Conservation (phyloP, 2,329 filamentous ascomycete species). For the Neonectria faginata region DNA sequence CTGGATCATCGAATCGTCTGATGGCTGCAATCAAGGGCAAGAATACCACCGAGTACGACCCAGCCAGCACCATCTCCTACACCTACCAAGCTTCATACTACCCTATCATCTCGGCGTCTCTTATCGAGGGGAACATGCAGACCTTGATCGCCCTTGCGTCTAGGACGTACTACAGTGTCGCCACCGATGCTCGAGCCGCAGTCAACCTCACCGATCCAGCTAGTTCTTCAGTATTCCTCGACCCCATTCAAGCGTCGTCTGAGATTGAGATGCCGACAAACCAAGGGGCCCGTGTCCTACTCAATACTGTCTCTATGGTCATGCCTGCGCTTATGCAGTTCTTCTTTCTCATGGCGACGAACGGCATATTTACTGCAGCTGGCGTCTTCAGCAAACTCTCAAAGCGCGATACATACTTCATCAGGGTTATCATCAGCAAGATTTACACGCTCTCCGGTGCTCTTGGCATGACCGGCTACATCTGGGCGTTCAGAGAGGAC, state of each 20-base stretch:
- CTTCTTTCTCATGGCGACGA: slow-evolving; percentile 46
- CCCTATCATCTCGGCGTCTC: slow-evolving; percentile 45
- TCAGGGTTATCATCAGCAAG: slow-evolving; percentile 45
- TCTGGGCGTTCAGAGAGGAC: slow-evolving; percentile 58
- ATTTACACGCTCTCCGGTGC: slow-evolving; percentile 52
- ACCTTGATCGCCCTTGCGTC: slow-evolving; percentile 43
- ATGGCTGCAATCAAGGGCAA: slow-evolving; percentile 44
- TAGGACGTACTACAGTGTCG: slow-evolving; percentile 44
- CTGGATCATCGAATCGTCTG: slow-evolving; percentile 49
- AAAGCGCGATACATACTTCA: slow-evolving; percentile 43
- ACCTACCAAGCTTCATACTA: slow-evolving; percentile 54
- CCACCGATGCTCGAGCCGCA: slow-evolving; percentile 33
- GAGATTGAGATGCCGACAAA: slow-evolving; percentile 49
- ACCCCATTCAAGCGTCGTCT: slow-evolving; percentile 48
- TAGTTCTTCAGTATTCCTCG: slow-evolving; percentile 48
- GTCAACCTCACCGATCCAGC: slow-evolving; percentile 41
- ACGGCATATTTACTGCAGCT: slow-evolving; percentile 34
- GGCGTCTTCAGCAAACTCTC: slow-evolving; percentile 30
- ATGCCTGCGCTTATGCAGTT: slow-evolving; percentile 51
- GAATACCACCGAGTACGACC: slow-evolving; percentile 47
- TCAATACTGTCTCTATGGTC: slow-evolving; percentile 56
- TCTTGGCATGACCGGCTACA: slow-evolving; percentile 53
- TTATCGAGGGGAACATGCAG: slow-evolving; percentile 47
- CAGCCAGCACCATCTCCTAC: slow-evolving; percentile 48
- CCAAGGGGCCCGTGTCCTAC: slow-evolving; percentile 50